A percentile compares a stretch with the other conserved stretches of the same genome.
Conservation (phyloP, 1,139 yeast genomes). For the Meyerozyma sp. region DNA sequence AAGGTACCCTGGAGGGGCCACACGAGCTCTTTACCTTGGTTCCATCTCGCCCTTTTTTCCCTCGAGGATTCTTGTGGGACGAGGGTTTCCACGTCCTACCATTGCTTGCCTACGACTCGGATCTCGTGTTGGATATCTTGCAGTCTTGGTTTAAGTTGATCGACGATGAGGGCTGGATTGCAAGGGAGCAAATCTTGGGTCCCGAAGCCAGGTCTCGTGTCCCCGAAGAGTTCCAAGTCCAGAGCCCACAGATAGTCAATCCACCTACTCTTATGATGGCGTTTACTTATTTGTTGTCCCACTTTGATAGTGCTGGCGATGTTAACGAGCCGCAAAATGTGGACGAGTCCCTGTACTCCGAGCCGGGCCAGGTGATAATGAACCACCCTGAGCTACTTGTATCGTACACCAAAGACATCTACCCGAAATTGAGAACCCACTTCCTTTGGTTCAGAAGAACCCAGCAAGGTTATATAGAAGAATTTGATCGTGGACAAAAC, state of each 20-base stretch:
- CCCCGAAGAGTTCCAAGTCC: slow-evolving; percentile 79
- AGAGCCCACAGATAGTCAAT: slow-evolving; percentile 86
- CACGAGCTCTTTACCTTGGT: slow-evolving; percentile 72
- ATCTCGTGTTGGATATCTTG: slow-evolving; percentile 72
- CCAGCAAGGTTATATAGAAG: slow-evolving; percentile 72
- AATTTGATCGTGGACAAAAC: slow-evolving; percentile 57
- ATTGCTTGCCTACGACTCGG: slow-evolving; percentile 76
- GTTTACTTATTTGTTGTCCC: slow-evolving; percentile 60
- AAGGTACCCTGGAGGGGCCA: slow-evolving; percentile 60
- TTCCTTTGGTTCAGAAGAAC: slow-evolving; percentile 82
- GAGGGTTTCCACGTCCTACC: slow-evolving; percentile 95
- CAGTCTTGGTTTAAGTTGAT: slow-evolving; percentile 85
- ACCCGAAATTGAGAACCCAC: slow-evolving; percentile 72
- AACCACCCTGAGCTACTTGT: slow-evolving; percentile 58
- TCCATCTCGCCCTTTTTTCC: slow-evolving; percentile 92
- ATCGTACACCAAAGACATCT: slow-evolving; percentile 58
- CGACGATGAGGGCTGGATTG: slow-evolving; percentile 94
- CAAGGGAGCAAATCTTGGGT: slow-evolving; percentile 91
- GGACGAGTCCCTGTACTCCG: slow-evolving; percentile 9
- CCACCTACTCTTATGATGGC: slow-evolving; percentile 92
- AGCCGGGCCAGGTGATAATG: slow-evolving; percentile 46
- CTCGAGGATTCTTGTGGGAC: slow-evolving; percentile 98
- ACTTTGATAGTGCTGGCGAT: slow-evolving; percentile 17
- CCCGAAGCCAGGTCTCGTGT: slow-evolving; percentile 86
- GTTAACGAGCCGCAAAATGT: slow-evolving; percentile 19